Evolutionary conservation across 208 protist genomes (phyloP), one percentile per base, ranked within the genome.

Genomic region (Herpetomonas muscarum): DNA sequence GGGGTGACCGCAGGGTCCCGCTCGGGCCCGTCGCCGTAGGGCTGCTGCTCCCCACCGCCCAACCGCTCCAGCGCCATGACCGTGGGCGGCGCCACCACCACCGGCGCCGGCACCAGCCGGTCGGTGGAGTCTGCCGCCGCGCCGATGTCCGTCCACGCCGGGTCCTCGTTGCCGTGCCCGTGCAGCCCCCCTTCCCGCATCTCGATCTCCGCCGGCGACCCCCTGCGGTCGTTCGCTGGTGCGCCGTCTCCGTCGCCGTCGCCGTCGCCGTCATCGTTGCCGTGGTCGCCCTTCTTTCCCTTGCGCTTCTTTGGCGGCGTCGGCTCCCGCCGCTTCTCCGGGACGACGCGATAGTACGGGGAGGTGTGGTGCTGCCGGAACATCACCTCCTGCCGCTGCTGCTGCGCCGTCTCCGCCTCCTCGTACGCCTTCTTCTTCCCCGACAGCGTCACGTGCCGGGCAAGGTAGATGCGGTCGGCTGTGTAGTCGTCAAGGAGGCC

Each of bases 401-500:
- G 79, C 56, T 49, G 59, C 24, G 65, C 55, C 15, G 68, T 68
- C 61, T 85, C 79, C 7, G 31, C 46, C 42, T 85, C 74, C 53
- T 79, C 71, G 21, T 56, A 51, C 36, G 58, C 60, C 17, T 64
- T 70, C 44, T 64, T 70, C 37, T 53, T 47, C 28, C 79, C 79
- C 6, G 79, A 51, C 10, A 81, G 74, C 1, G 79, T 85, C 30
- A 81, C 79, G 48, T 81, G 74, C 22, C 79, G 73, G 26, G 66
- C 64, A 21, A 85, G 70, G 60, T 85, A 85, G 7, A 67, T 65
- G n/a, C 79, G 74, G 6, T 64, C 67, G 0, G 74, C 61, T 24
- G 79, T 85, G 74, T 79, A 79, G 49, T 63, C 59, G 50, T 79
- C 65, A 28, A 85, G 62, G 39, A 85, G 55, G 12, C 53, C 53